Base-by-base conservation (phyloP, 1,139 yeast genomes). In the Suhomyces bolitotheri region DNA sequence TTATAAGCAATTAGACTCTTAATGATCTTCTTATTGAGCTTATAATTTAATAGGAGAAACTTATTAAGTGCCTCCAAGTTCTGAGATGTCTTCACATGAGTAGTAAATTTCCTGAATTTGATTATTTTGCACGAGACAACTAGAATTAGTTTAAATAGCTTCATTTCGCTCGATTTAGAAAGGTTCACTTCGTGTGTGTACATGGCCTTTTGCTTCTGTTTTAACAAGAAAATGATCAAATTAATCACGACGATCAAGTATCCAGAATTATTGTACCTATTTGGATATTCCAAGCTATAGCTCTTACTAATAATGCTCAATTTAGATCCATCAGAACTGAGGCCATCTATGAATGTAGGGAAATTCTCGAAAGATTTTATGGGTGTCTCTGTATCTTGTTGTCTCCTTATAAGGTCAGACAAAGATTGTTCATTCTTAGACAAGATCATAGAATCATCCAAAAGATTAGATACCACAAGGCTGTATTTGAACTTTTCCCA, bases 401-500 rank as follows among this genome's bases (percentile, higher is more conserved):
- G 23, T 21, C 29, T 23, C 15, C 33, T 24, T 17, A 27, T 23
- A 11, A 34, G 27, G 5, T 33, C 37, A 23, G 24, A 45, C 27
- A 64, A 50, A 12, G 62, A 55, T 39, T 64, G 68, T 29, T 71
- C 75, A 40, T 68, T 69, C 41, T 71, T 70, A 12, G 75, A 68
- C 16, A 70, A 49, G 23, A 66, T 60, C 66, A 71, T 64, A 2
- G 73, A 53, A 41, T 68, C 69, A 34, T 70, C 75, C 29, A 71
- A 49, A n/a, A 71, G 51, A 38, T 64, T 64, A 3, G 74, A 67
- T 4, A 65, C 52, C 2, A 71, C 55, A 23, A 71, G 49, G 41
- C 56, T 62, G 45, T 71, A 71, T 46, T 68, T 69, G 56, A 68
- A 66, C 39, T 59, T 60, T 41, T 71, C 76, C 68, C 69, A 62